A percentile compares a stretch with the other conserved stretches of the same genome.
Evolutionary conservation across 2,329 filamentous ascomycete genomes (phyloP).

Genomic region (Neocatenulostroma microsporum): DNA sequence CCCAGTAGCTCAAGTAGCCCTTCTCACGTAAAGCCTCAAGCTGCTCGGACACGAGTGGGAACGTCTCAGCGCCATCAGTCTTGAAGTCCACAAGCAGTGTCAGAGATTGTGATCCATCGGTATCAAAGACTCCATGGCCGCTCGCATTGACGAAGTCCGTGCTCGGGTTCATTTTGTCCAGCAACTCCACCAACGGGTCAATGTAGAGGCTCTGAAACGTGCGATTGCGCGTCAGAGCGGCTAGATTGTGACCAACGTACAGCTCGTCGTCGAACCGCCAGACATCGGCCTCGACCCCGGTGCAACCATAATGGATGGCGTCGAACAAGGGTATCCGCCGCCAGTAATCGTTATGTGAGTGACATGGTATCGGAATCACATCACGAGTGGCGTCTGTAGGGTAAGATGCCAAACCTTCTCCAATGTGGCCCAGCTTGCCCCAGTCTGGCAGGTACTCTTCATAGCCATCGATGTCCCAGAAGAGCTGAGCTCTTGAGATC

Average conservation of each 20-base stretch:
- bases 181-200: slow-evolving; percentile 53
- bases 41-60: slow-evolving; percentile 47
- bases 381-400: slow-evolving; percentile 35
- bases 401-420: slow-evolving; percentile 27
- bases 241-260: slow-evolving; percentile 56
- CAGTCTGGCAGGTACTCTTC: slow-evolving; percentile 33
- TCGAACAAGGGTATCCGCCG: slow-evolving; percentile 55
- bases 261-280: slow-evolving; percentile 54
- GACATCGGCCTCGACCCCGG: slow-evolving; percentile 61
- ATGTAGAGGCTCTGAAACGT: slow-evolving; percentile 59
- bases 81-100: slow-evolving; percentile 65
- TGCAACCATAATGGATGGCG: slow-evolving; percentile 52
- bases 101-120: slow-evolving; percentile 36
- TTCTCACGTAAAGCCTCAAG: slow-evolving; percentile 52
- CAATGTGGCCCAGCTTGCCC: slow-evolving; percentile 32
- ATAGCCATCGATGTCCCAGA: slow-evolving; percentile 30
- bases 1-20: slow-evolving; percentile 45
- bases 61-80: slow-evolving; percentile 46
- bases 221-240: slow-evolving; percentile 46
- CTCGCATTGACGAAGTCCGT: slow-evolving; percentile 41
- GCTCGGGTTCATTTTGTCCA: slow-evolving; percentile 47
- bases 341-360: slow-evolving; percentile 68
- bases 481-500: slow-evolving; percentile 29
- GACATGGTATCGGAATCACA: slow-evolving; percentile 50
- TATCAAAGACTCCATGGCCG: slow-evolving; percentile 46